A percentile compares a stretch with the other conserved stretches of the same genome.
Conservation (phyloP, 768 basidiomycete species). For the Kwoniella dejecticola region DNA sequence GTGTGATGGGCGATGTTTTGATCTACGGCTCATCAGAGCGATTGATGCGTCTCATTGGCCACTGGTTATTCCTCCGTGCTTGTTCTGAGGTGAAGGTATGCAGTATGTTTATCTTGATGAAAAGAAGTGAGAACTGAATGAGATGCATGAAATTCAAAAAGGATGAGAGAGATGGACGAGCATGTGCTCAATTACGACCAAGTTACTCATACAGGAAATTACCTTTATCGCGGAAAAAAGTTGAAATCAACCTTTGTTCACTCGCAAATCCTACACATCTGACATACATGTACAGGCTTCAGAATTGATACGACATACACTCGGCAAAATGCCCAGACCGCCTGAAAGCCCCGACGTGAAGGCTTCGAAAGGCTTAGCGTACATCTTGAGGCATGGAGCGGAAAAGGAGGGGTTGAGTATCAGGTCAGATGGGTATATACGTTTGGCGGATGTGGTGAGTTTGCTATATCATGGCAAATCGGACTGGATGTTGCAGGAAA, state of each 20-base stretch:
- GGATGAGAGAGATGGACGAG: background rate
- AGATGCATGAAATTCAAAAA: background rate
- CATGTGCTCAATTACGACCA: background rate
- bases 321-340: slow-evolving; percentile 42
- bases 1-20: too few species aligned
- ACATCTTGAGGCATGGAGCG: slow-evolving; percentile 88
- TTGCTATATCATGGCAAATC: too few species aligned
- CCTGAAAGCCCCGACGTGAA: slow-evolving; percentile 69
- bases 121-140: background rate
- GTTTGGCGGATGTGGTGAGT: slow-evolving; percentile 78
- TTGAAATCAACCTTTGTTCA: background rate
- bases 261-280: background rate
- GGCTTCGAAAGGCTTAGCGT: slow-evolving; percentile 83
- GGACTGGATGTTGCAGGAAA: too few species aligned
- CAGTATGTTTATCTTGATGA: slow-evolving; percentile 2
- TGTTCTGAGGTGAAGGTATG: background rate
- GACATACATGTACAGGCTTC: too few species aligned
- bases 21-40: background rate
- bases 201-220: too few species aligned
- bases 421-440: slow-evolving; percentile 81
- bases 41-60: background rate
- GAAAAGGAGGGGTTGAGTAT: slow-evolving; percentile 71
- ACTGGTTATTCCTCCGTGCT: background rate
- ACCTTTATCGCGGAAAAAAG: background rate
- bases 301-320: background rate